Percentiles rank a stretch among this genome's conserved stretches.
phyloP scores from a whole-genome alignment of 139 green algal genomes.

The Prasinococcaceae sp. region DNA sequence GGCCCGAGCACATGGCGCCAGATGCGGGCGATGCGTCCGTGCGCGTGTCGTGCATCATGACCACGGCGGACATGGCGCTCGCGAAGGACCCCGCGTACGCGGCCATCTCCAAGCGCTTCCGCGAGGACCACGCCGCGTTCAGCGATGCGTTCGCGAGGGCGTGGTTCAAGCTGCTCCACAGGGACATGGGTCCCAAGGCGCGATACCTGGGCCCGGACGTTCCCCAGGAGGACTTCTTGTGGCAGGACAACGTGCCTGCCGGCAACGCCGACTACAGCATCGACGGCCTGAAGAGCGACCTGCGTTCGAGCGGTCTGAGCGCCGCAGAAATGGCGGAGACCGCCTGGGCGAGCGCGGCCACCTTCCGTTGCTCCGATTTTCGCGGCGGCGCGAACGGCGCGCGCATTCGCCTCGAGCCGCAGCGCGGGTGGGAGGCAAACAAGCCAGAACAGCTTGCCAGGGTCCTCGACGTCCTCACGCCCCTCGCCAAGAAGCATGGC shows the following conservation, averaged over 20 bases:
- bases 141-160: neutral
- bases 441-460: neutral
- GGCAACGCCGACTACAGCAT: neutral
- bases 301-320: neutral
- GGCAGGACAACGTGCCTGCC: neutral
- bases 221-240: neutral
- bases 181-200: neutral
- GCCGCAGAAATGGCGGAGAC: neutral
- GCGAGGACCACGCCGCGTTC: neutral
- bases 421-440: neutral
- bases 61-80: too few species aligned
- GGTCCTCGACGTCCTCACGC: neutral
- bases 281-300: neutral
- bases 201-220: neutral
- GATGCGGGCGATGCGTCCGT: too few species aligned
- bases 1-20: too few species aligned
- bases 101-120: neutral
- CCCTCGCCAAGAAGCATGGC: neutral
- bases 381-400: slow-evolving; percentile 4
- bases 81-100: too few species aligned
- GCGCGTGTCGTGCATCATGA: too few species aligned
- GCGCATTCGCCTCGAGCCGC: neutral
- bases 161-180: neutral
- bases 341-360: neutral
- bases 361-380: neutral